phyloP scores from a whole-genome alignment of 176 grass and related monocot genomes.

The Bromus sterilis region DNA sequence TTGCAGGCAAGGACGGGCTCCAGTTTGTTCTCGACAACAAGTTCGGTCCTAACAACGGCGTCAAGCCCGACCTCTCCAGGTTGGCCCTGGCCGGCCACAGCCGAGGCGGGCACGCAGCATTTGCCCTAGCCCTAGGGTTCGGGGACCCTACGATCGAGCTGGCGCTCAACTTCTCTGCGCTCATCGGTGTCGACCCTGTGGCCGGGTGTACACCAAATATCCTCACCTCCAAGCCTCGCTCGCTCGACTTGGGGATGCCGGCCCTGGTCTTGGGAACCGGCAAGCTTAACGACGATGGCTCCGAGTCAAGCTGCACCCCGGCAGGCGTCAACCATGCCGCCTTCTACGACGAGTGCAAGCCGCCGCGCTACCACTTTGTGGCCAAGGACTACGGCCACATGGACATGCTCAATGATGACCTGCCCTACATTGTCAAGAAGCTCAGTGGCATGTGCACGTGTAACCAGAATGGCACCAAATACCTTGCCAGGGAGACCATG shows the following conservation, averaged over 20 bases:
- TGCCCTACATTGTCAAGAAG: neutral
- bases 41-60: neutral
- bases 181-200: conserved; percentile 11
- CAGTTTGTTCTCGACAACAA: neutral
- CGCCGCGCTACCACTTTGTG: neutral
- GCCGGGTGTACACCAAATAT: neutral
- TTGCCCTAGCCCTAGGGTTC: neutral
- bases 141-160: neutral
- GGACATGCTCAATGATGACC: neutral
- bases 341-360: neutral
- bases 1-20: neutral
- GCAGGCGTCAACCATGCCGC: neutral
- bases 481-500: neutral
- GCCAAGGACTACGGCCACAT: neutral
- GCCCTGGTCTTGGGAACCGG: conserved; percentile 5
- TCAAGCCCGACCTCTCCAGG: neutral
- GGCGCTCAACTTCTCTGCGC: neutral
- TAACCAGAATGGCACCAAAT: neutral
- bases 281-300: neutral
- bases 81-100: conserved; percentile 9
- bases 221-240: neutral
- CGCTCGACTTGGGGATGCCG: neutral
- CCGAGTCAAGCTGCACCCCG: neutral
- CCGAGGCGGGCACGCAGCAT: neutral
- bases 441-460: neutral